These are phyloP conservation scores for Eutypella sp. DNA, from an alignment of 2,329 filamentous ascomycete species.

Conservation along the genomic window DNA sequence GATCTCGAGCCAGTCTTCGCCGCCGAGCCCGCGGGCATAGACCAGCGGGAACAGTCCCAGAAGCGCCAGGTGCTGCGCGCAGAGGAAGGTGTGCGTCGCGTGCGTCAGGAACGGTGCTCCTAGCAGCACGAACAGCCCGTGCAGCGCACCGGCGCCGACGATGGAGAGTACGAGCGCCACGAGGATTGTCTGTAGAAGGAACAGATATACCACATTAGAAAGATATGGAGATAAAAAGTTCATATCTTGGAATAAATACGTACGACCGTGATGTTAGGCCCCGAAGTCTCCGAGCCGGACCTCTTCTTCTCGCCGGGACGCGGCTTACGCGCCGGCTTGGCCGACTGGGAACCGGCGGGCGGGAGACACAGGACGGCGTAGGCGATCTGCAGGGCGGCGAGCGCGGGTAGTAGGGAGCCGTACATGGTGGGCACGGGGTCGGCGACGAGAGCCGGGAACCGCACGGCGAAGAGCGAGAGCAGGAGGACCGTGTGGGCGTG, in stretches of 20 bases:
- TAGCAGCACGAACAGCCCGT: conserved; percentile 73
- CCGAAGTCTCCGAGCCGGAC: conserved; percentile 31
- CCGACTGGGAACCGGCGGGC: conserved; percentile 44
- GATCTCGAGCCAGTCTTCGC: conserved; percentile 63
- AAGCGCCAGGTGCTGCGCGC: conserved; percentile 74
- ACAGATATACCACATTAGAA: no score
- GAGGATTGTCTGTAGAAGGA: conserved; percentile 57
- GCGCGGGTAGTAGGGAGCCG: conserved; percentile 53
- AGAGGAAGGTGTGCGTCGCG: conserved; percentile 70
- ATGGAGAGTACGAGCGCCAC: conserved; percentile 57
- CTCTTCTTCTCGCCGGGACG: conserved; percentile 53
- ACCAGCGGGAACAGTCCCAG: conserved; percentile 75
- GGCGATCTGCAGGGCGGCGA: conserved; percentile 58
- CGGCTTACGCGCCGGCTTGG: conserved; percentile 41
- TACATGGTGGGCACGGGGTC: conserved; percentile 64
- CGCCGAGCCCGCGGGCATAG: conserved; percentile 79
- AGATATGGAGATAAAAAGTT: conserved; percentile 2
- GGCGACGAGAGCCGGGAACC: conserved; percentile 62
- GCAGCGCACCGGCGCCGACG: conserved; percentile 31
- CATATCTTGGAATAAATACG: conserved; percentile 18
- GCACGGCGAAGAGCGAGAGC: conserved; percentile 56
- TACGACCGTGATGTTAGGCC: conserved; percentile 44
- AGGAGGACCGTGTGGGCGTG: conserved; percentile 65
- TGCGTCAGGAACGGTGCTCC: conserved; percentile 87
- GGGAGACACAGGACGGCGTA: conserved; percentile 63